These are phyloP conservation scores for Senna tora DNA, from an alignment of 306 rosid species.

Conservation along the genomic window DNA sequence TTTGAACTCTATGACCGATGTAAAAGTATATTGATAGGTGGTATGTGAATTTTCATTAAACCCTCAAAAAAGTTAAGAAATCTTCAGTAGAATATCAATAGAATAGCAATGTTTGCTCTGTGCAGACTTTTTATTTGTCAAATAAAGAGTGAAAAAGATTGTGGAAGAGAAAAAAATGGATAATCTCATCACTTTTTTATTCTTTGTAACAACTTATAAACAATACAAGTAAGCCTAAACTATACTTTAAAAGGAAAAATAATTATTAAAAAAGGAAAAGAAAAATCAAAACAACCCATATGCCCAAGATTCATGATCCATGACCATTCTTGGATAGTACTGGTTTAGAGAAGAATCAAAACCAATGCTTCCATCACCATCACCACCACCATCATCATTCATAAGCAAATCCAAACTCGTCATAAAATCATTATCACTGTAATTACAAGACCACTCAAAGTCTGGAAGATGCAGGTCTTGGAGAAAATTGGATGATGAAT, in stretches of 20 bases:
- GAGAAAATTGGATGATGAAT: conserved; percentile 45
- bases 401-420: conserved; percentile 54
- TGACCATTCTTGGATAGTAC: conserved; percentile 39
- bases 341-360: conserved; percentile 46
- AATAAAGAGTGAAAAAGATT: too few relatives aligned
- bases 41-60: too few relatives aligned
- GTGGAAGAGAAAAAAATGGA: not conserved
- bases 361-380: conserved; percentile 40
- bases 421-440: conserved; percentile 56
- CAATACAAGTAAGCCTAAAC: conserved; percentile 36
- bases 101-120: too few relatives aligned
- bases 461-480: conserved; percentile 57
- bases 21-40: too few relatives aligned
- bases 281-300: conserved; percentile 48
- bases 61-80: too few relatives aligned
- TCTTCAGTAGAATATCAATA: too few relatives aligned
- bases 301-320: conserved; percentile 64
- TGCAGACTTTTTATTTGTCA: too few relatives aligned
- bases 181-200: conserved; percentile 14
- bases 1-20: too few relatives aligned
- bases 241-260: not conserved
- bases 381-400: conserved; percentile 36
- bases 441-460: conserved; percentile 60
- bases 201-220: conserved; percentile 33
- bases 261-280: not conserved